Percentiles rank a stretch among this genome's conserved stretches.
Evolutionary conservation across 208 protist species (phyloP).

Genomic region (Giardia muris): DNA sequence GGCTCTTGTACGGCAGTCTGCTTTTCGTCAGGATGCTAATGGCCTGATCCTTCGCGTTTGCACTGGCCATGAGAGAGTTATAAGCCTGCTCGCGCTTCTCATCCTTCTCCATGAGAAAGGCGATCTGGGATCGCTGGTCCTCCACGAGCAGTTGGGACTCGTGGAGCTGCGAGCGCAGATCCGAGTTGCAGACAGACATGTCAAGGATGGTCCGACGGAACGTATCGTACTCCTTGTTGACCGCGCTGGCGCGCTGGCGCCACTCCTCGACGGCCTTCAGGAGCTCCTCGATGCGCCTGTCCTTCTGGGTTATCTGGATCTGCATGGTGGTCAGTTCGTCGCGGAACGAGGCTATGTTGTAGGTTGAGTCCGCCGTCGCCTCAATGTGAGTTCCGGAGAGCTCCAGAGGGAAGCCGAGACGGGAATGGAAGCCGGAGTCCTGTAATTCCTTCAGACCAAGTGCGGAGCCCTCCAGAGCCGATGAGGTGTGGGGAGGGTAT

Average conservation of each 20-base stretch:
- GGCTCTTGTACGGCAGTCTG: background rate
- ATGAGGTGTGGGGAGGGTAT: background rate
- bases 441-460: background rate
- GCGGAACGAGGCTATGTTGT: background rate
- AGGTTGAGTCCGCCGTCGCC: background rate
- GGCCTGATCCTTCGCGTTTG: background rate
- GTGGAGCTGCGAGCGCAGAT: background rate
- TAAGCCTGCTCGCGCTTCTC: background rate
- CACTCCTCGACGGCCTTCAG: background rate
- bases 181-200: conserved; percentile 2
- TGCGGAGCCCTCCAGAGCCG: background rate
- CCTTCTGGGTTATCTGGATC: background rate
- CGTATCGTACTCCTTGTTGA: background rate
- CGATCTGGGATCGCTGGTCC: too few relatives aligned
- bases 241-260: background rate
- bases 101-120: too few relatives aligned
- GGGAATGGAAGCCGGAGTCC: background rate
- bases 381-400: background rate
- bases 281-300: background rate
- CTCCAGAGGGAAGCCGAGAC: too few relatives aligned
- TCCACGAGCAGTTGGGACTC: background rate
- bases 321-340: background rate
- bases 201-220: background rate
- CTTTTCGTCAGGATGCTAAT: background rate
- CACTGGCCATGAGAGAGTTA: background rate